Conservation (phyloP, 352 stramenopile species). For the Globisporangium nagaii region DNA sequence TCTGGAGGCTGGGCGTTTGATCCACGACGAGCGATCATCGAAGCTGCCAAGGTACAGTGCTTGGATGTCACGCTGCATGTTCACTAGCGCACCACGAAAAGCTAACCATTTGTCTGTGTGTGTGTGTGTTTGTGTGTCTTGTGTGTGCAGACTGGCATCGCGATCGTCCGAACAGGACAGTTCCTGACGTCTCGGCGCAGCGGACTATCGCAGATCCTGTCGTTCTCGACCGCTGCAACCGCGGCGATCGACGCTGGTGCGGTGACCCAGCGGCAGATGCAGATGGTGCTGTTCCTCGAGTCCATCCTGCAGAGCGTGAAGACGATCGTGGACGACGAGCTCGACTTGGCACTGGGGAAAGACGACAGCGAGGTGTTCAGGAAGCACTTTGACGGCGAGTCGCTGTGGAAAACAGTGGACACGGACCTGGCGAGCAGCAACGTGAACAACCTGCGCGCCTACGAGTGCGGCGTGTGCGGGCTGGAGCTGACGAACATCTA, state of each 20-base stretch:
- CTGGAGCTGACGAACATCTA: slow-evolving; percentile 82
- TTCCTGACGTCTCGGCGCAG: slow-evolving; percentile 52
- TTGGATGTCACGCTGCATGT: too few species aligned
- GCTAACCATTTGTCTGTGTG: too few species aligned
- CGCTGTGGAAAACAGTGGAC: slow-evolving; percentile 68
- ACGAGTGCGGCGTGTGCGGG: slow-evolving; percentile 58
- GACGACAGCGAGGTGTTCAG: slow-evolving; percentile 71
- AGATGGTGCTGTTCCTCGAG: slow-evolving; percentile 80
- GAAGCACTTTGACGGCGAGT: slow-evolving; percentile 71
- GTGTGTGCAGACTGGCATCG: slow-evolving; percentile 44
- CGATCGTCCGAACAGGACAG: slow-evolving; percentile 68
- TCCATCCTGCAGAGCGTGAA: slow-evolving; percentile 74
- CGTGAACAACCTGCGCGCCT: slow-evolving; percentile 29
- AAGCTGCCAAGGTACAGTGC: slow-evolving; percentile 71
- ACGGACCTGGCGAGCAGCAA: slow-evolving; percentile 25
- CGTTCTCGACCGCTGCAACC: slow-evolving; percentile 31
- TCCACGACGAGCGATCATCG: slow-evolving; percentile 62
- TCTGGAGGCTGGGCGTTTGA: slow-evolving; percentile 65
- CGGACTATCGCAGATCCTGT: slow-evolving; percentile 33
- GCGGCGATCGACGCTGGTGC: slow-evolving; percentile 43
- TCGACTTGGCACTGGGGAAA: slow-evolving; percentile 49
- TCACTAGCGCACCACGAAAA: too few species aligned
- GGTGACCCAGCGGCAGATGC: slow-evolving; percentile 59
- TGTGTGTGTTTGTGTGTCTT: too few species aligned
- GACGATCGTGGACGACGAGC: slow-evolving; percentile 73